A percentile compares a stretch with the other conserved stretches of the same genome.
These are phyloP conservation scores for Salvia sclarea DNA, from an alignment of 305 asterid genomes.

Conservation along the genomic window DNA sequence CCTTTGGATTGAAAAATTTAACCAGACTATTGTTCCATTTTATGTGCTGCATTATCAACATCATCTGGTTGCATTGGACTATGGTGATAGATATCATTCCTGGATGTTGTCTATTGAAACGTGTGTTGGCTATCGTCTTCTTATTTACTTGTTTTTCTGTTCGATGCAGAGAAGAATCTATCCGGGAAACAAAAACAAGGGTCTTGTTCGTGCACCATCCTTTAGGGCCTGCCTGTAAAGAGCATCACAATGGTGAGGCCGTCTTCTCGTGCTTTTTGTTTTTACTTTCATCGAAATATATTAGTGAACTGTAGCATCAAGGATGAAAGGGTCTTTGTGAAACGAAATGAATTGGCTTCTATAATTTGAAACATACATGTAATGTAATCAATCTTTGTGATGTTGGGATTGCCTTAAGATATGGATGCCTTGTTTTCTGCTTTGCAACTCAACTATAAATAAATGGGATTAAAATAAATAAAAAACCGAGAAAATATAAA, in stretches of 20 bases:
- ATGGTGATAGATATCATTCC: not conserved
- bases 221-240: constrained; percentile 29
- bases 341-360: constrained; percentile 8
- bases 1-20: not conserved
- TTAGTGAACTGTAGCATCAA: not conserved
- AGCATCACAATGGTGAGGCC: constrained; percentile 25
- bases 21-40: not conserved
- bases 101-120: not conserved
- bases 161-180: constrained; percentile 45
- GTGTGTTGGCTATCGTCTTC: not conserved
- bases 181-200: constrained; percentile 45
- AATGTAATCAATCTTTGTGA: constrained; percentile 28
- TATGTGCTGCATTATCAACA: not conserved
- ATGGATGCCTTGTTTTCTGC: constrained; percentile 2
- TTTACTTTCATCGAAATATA: not conserved
- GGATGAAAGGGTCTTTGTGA: constrained; percentile 12
- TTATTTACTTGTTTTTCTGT: not conserved
- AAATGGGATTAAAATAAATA: not conserved
- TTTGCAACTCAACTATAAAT: not conserved
- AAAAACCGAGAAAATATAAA: not conserved
- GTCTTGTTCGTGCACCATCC: constrained; percentile 45
- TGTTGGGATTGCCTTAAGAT: constrained; percentile 23
- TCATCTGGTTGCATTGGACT: not conserved
- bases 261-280: constrained; percentile 17
- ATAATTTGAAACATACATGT: constrained; percentile 15